phyloP scores from a whole-genome alignment of 2,329 filamentous ascomycete species.

The Pseudogymnoascus pannorum region DNA sequence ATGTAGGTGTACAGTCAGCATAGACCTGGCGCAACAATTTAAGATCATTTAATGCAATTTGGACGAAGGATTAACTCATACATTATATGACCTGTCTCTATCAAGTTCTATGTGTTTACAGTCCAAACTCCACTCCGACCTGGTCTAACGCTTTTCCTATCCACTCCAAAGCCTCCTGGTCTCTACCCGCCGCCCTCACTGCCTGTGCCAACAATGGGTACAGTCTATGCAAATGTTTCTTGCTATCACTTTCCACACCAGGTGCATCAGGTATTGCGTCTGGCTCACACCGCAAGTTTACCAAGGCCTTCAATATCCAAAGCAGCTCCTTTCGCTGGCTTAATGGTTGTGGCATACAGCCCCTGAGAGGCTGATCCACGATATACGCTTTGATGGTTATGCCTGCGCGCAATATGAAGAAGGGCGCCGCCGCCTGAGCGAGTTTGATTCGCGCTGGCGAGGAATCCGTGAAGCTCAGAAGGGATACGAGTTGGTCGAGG shows the following conservation, averaged over 20 bases:
- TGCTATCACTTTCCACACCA: constrained; percentile 47
- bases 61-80: not conserved
- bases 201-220: constrained; percentile 71
- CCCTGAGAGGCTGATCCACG: constrained; percentile 83
- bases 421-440: constrained; percentile 69
- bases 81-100: not conserved
- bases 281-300: constrained; percentile 61
- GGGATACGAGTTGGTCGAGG: constrained; percentile 68
- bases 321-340: constrained; percentile 72
- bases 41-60: not conserved
- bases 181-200: constrained; percentile 51
- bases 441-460: constrained; percentile 36
- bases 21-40: not conserved
- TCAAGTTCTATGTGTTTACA: constrained; percentile 16
- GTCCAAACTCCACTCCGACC: constrained; percentile 48
- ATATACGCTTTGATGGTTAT: constrained; percentile 78
- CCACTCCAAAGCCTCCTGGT: constrained; percentile 51
- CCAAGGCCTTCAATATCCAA: constrained; percentile 60
- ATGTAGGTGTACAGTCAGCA: not conserved
- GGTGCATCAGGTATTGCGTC: constrained; percentile 56
- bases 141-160: constrained; percentile 54
- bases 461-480: constrained; percentile 50
- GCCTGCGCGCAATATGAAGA: constrained; percentile 73
- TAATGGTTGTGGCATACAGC: constrained; percentile 80
- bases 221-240: constrained; percentile 71